phyloP scores from a whole-genome alignment of 2,329 filamentous ascomycete genomes.

The Aspergillus sp. region DNA sequence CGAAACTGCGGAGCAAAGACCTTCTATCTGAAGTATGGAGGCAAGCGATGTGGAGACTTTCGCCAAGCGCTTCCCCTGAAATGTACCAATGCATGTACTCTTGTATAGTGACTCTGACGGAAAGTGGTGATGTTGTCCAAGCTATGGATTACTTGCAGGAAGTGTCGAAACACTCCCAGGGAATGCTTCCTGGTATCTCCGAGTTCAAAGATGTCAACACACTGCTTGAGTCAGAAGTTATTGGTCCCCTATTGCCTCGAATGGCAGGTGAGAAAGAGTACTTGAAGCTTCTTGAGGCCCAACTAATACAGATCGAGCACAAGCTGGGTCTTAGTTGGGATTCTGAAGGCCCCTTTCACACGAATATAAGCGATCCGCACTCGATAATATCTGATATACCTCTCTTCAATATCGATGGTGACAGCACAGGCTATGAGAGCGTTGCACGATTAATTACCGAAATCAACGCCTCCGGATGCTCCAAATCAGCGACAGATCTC shows the following conservation, averaged over 20 bases:
- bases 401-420: constrained; percentile 28
- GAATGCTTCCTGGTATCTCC: constrained; percentile 30
- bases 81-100: constrained; percentile 24
- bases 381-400: constrained; percentile 24
- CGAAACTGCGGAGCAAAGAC: constrained; percentile 25
- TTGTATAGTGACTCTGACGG: constrained; percentile 30
- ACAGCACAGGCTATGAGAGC: constrained; percentile 27
- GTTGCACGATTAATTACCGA: constrained; percentile 28
- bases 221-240: constrained; percentile 25
- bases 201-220: constrained; percentile 20
- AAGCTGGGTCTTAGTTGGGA: constrained; percentile 37
- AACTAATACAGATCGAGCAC: constrained; percentile 32
- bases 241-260: constrained; percentile 24
- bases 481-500: constrained; percentile 32
- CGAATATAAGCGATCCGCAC: constrained; percentile 18
- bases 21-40: constrained; percentile 29
- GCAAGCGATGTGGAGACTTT: constrained; percentile 17
- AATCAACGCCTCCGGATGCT: constrained; percentile 33
- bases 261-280: constrained; percentile 28
- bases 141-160: constrained; percentile 29
- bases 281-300: constrained; percentile 26
- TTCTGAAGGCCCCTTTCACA: constrained; percentile 20
- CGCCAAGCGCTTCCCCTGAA: not conserved
- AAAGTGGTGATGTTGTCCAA: constrained; percentile 21
- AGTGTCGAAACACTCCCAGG: constrained; percentile 24